Conservation (phyloP, 257 asterid species). For the Cinchona pubescens region DNA sequence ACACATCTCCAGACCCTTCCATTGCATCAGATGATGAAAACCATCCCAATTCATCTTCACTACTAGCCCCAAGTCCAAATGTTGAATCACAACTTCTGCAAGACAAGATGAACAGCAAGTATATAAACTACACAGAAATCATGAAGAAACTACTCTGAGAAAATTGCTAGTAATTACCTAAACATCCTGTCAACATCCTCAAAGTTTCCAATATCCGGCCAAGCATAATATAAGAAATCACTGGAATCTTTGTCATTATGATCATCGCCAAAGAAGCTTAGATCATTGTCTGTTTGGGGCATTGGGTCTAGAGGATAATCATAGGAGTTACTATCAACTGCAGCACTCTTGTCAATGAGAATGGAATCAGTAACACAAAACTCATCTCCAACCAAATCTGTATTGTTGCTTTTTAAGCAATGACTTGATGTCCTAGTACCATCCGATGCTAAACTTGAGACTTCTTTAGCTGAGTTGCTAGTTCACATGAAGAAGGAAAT, state of each 20-base stretch:
- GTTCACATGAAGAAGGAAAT: constrained; percentile 45
- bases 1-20: constrained; percentile 44
- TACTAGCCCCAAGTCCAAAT: constrained; percentile 64
- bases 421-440: constrained; percentile 32
- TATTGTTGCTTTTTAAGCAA: constrained; percentile 32
- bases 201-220: constrained; percentile 84
- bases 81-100: constrained; percentile 78
- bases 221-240: constrained; percentile 56
- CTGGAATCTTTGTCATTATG: constrained; percentile 52
- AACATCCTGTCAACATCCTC: constrained; percentile 86
- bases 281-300: constrained; percentile 44
- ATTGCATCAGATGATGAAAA: constrained; percentile 53
- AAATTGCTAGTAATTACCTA: constrained; percentile 47
- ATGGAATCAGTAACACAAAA: constrained; percentile 36
- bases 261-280: constrained; percentile 46
- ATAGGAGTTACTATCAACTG: constrained; percentile 42
- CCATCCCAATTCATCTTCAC: constrained; percentile 70
- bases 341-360: constrained; percentile 35
- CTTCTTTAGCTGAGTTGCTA: constrained; percentile 37
- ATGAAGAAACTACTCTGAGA: background rate
- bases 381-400: constrained; percentile 34
- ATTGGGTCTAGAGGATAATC: constrained; percentile 49
- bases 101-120: constrained; percentile 10
- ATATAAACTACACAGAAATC: constrained; percentile 1
- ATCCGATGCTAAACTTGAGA: constrained; percentile 49